A percentile compares a stretch with the other conserved stretches of the same genome.
Evolutionary conservation across 352 stramenopile species (phyloP).

Genomic region (Phytophthora chlamydospora): DNA sequence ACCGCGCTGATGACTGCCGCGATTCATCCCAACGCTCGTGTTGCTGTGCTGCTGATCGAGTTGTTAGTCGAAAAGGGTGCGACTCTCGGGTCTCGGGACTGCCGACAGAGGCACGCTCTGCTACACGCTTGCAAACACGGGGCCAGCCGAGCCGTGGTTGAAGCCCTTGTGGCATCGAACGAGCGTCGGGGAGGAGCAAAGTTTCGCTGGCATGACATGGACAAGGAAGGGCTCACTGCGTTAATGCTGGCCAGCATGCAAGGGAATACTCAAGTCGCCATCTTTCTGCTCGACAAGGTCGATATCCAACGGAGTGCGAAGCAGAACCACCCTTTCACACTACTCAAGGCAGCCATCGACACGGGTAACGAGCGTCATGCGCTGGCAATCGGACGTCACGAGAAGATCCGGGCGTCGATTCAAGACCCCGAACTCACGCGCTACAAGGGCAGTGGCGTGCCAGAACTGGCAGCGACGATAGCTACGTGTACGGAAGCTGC

Average conservation of each 20-base stretch:
- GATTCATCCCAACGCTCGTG: conserved; percentile 1
- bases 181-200: conserved; percentile 10
- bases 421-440: conserved; percentile 2
- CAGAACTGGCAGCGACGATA: conserved; percentile 3
- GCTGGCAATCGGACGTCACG: conserved; percentile 9
- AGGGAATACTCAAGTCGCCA: conserved; percentile 8
- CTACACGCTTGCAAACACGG: conserved; percentile 13
- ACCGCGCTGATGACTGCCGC: conserved; percentile 27
- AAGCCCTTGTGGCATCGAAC: conserved; percentile 3
- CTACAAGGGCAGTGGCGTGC: conserved; percentile 11
- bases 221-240: conserved; percentile 9
- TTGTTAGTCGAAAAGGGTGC: conserved; percentile 9
- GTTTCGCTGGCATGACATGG: conserved; percentile 18
- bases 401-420: conserved; percentile 11
- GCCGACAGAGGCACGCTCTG: conserved; percentile 5
- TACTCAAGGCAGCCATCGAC: conserved; percentile 23
- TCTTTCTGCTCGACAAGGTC: conserved; percentile 17
- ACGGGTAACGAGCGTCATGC: conserved; percentile 12
- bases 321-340: conserved; percentile 29
- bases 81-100: conserved; percentile 11
- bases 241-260: conserved; percentile 22
- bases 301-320: conserved; percentile 2
- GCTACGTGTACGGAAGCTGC: conserved; percentile 11
- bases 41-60: conserved; percentile 13
- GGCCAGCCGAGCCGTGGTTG: conserved; percentile 10